These are phyloP conservation scores for Begonia fuchsioides DNA, from an alignment of 306 rosid species.

Conservation along the genomic window DNA sequence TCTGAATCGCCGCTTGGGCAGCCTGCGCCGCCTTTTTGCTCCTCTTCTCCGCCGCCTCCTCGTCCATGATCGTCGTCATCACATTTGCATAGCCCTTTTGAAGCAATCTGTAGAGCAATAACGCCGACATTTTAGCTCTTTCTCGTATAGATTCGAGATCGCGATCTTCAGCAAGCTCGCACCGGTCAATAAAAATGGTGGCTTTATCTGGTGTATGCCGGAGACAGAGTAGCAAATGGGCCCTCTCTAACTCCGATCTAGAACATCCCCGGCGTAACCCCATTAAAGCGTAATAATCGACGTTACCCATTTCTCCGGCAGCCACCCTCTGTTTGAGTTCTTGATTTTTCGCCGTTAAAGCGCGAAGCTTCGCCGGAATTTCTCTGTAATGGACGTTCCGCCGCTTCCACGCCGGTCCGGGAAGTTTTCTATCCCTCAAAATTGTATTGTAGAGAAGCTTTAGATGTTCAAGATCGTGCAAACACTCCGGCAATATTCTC, in stretches of 20 bases:
- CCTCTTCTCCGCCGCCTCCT: slow-evolving; percentile 66
- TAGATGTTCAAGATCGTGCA: slow-evolving; percentile 83
- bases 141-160: slow-evolving; percentile 67
- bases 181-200: slow-evolving; percentile 48
- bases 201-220: slow-evolving; percentile 87
- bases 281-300: slow-evolving; percentile 67
- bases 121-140: slow-evolving; percentile 58
- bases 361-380: slow-evolving; percentile 70
- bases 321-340: slow-evolving; percentile 56
- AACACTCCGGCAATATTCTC: slow-evolving; percentile 70
- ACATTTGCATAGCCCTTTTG: slow-evolving; percentile 73
- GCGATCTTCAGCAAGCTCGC: slow-evolving; percentile 61
- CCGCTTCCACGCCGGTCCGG: slow-evolving; percentile 85
- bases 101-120: slow-evolving; percentile 68
- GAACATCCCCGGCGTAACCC: slow-evolving; percentile 90
- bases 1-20: slow-evolving; percentile 24
- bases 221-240: slow-evolving; percentile 47
- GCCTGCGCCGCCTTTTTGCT: slow-evolving; percentile 41
- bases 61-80: slow-evolving; percentile 43
- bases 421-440: slow-evolving; percentile 66
- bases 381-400: slow-evolving; percentile 64
- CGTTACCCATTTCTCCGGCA: slow-evolving; percentile 49
- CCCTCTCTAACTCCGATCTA: slow-evolving; percentile 75
- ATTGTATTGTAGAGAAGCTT: slow-evolving; percentile 81
- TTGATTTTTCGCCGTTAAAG: slow-evolving; percentile 46